Percentiles rank a stretch among this genome's conserved stretches.
These are phyloP conservation scores for Calophaca sinica DNA, from an alignment of 306 rosid species.

Conservation along the genomic window DNA sequence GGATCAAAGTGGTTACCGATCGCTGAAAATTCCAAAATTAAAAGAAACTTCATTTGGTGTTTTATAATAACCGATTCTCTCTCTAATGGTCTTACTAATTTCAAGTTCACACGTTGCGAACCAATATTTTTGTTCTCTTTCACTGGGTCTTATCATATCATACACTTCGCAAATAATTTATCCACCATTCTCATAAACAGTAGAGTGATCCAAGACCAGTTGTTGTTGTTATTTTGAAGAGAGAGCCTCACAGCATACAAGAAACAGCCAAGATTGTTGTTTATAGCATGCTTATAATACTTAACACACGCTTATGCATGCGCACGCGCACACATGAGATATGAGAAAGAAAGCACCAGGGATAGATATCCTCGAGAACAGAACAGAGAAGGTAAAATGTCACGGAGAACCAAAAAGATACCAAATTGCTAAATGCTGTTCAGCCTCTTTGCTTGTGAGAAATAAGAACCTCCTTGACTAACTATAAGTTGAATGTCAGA, in stretches of 20 bases:
- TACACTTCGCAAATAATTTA: neutral
- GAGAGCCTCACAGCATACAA: neutral
- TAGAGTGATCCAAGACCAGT: neutral
- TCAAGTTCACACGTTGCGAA: neutral
- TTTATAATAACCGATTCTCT: slow-evolving; percentile 6
- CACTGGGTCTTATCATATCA: neutral
- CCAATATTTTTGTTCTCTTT: slow-evolving; percentile 10
- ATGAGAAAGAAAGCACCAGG: too few species aligned
- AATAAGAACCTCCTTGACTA: too few species aligned
- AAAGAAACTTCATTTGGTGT: slow-evolving; percentile 26
- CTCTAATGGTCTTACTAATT: slow-evolving; percentile 3
- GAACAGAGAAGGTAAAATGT: too few species aligned
- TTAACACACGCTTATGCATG: too few species aligned
- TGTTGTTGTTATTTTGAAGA: too few species aligned
- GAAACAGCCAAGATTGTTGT: neutral
- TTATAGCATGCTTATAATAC: too few species aligned
- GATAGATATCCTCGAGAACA: too few species aligned
- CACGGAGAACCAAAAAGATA: too few species aligned
- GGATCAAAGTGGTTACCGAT: neutral
- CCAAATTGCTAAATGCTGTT: too few species aligned
- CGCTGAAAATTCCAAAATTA: neutral
- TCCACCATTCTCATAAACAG: neutral
- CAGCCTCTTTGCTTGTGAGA: too few species aligned
- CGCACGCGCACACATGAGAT: too few species aligned
- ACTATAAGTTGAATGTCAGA: too few species aligned